Base-by-base conservation (phyloP, 495 filamentous ascomycete species). In the Podospora pseudocomata region DNA sequence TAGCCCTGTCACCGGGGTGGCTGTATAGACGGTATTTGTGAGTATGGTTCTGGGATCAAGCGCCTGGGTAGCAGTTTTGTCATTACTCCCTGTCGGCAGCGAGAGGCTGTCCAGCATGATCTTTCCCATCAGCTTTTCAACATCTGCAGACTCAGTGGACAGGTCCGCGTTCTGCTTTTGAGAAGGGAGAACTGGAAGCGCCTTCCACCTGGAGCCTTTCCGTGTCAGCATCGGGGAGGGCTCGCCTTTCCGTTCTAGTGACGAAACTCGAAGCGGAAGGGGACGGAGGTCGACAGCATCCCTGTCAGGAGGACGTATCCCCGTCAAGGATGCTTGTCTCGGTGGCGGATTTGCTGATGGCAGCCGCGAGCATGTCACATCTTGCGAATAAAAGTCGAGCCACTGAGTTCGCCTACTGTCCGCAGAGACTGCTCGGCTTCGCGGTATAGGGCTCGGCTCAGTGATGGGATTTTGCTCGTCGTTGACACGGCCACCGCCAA, bases 401-500 rank as follows among this genome's bases (percentile, higher is more conserved):
- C 78, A 79, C 66, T 79, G 77, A 18, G 77, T 79, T n/a, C 73
- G 63, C 28, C 73, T 74, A 58, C 71, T 75, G 1, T 76, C 70
- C 28, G 68, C 64, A 13, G 71, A 71, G 62, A 65, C 64, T 54
- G 72, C 58, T 28, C 66, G 65, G 34, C 67, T 66, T 23, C 26
- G 39, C 23, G 44, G 59, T 0, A 30, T 15, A 4, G 5, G 60
- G 7, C 23, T 58, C 15, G 60, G 55, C 4, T 32, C 26, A 49
- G 39, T 13, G 39, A 49, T 58, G 27, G 58, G 20, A 16, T 16
- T 11, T n/a, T 65, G 53, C 4, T 64, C 55, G 11, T 66, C 44
- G 4, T 68, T 74, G 4, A 78, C 66, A 20, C 75, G 74, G 16
- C 69, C 69, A 34, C 78, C 78, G 2, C 78, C 77, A 3, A 79